Percentiles rank a stretch among this genome's conserved stretches.
These are phyloP conservation scores for Metschnikowia henanensis DNA, from an alignment of 805 yeast genomes.

Conservation along the genomic window DNA sequence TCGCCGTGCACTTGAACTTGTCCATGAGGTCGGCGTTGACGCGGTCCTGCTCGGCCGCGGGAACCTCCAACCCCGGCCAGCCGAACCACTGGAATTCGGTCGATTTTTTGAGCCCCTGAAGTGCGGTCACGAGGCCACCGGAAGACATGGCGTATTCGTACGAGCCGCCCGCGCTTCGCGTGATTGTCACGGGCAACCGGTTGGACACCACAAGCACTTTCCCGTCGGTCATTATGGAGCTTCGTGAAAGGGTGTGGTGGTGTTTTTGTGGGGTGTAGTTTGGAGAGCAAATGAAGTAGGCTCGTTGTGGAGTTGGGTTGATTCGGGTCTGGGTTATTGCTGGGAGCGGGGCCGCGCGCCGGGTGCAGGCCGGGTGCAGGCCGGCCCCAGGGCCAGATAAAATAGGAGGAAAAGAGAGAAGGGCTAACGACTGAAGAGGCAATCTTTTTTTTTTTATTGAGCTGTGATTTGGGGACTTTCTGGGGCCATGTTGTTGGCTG, in stretches of 20 bases:
- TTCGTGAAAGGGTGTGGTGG: not conserved
- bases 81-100: conserved; percentile 96
- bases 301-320: too few relatives aligned
- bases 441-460: too few relatives aligned
- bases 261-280: not conserved
- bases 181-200: conserved; percentile 92
- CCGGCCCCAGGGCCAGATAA: too few relatives aligned
- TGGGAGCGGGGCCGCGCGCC: too few relatives aligned
- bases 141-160: conserved; percentile 91
- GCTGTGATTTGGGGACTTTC: too few relatives aligned
- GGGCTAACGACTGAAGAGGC: too few relatives aligned
- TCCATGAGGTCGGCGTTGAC: conserved; percentile 71
- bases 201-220: conserved; percentile 92
- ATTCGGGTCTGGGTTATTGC: too few relatives aligned
- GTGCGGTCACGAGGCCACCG: conserved; percentile 95
- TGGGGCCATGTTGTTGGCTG: too few relatives aligned
- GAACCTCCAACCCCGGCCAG: conserved; percentile 90
- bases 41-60: conserved; percentile 65
- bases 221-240: conserved; percentile 34
- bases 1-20: conserved; percentile 87
- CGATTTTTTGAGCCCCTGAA: conserved; percentile 84
- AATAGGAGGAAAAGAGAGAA: too few relatives aligned
- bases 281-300: not conserved
- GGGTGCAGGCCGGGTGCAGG: too few relatives aligned
- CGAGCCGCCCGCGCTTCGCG: conserved; percentile 55